Evolutionary conservation across 106 monocot genomes (phyloP).

Genomic region (Dendrobium chrysotoxum): DNA sequence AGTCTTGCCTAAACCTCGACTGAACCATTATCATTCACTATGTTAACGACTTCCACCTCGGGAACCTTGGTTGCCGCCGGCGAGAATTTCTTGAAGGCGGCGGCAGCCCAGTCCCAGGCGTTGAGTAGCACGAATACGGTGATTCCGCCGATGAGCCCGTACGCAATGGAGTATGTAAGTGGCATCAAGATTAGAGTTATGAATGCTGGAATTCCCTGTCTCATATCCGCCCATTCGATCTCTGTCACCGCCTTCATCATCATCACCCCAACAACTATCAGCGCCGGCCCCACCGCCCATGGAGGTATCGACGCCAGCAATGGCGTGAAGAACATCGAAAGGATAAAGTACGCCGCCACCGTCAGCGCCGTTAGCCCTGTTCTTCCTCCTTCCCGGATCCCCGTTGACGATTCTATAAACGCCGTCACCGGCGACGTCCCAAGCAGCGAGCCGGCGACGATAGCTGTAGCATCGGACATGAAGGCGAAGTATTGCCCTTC

Average conservation of each 20-base stretch:
- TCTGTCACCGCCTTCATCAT: slow-evolving; percentile 39
- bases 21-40: not conserved
- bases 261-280: slow-evolving; percentile 34
- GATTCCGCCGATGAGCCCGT: slow-evolving; percentile 34
- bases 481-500: slow-evolving; percentile 45
- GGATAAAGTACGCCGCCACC: slow-evolving; percentile 21
- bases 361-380: slow-evolving; percentile 36
- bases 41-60: not conserved
- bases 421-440: slow-evolving; percentile 41
- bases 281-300: slow-evolving; percentile 38
- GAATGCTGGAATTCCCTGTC: slow-evolving; percentile 29
- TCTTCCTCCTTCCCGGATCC: slow-evolving; percentile 33
- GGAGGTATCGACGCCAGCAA: slow-evolving; percentile 39
- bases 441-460: slow-evolving; percentile 21
- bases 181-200: slow-evolving; percentile 33
- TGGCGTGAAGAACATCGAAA: slow-evolving; percentile 36
- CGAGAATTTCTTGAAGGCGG: not conserved
- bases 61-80: not conserved
- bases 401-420: slow-evolving; percentile 34
- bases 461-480: slow-evolving; percentile 37
- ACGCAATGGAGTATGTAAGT: slow-evolving; percentile 36
- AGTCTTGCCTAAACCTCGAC: not conserved
- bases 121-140: slow-evolving; percentile 19
- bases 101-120: slow-evolving; percentile 16
- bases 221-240: slow-evolving; percentile 37